A percentile compares a stretch with the other conserved stretches of the same genome.
Conservation (phyloP, 2,329 filamentous ascomycete genomes). For the Endothia cerciana region DNA sequence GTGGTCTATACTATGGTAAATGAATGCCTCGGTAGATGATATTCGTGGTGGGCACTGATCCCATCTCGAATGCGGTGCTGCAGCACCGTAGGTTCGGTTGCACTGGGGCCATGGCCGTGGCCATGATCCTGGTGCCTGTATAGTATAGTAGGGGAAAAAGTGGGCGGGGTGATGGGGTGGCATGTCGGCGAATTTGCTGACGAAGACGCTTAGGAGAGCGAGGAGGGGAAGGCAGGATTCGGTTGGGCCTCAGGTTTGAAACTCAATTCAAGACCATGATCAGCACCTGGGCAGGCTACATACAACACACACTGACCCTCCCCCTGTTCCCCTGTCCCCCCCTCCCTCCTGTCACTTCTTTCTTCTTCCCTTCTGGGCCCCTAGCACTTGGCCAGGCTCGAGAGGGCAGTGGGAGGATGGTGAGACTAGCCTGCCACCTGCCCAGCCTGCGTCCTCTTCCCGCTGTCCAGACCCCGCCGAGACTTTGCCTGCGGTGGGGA, state of each 20-base stretch:
- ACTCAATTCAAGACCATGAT: constrained; percentile 26
- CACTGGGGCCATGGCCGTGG: not conserved
- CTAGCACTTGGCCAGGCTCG: not conserved
- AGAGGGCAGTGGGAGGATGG: not conserved
- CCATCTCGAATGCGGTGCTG: not conserved
- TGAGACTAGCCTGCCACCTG: constrained; percentile 6
- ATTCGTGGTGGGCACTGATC: not conserved
- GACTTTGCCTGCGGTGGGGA: not conserved
- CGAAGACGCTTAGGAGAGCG: constrained; percentile 2
- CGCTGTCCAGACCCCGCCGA: not conserved
- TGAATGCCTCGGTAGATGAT: constrained; percentile 5
- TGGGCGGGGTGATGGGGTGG: not conserved
- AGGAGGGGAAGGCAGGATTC: not conserved
- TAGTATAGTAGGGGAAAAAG: not conserved
- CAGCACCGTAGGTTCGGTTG: not conserved
- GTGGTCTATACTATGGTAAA: not conserved
- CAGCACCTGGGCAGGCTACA: constrained; percentile 1
- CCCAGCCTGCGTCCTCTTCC: not conserved
- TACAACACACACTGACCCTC: not conserved
- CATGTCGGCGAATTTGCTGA: not conserved
- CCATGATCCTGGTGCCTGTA: not conserved
- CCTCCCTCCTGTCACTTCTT: not conserved
- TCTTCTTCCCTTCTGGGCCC: not conserved
- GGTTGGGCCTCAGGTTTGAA: constrained; percentile 23
- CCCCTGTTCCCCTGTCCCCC: not conserved